Base-by-base conservation (phyloP, 371 early-diverging fungal species). In the Mortierella sp. region DNA sequence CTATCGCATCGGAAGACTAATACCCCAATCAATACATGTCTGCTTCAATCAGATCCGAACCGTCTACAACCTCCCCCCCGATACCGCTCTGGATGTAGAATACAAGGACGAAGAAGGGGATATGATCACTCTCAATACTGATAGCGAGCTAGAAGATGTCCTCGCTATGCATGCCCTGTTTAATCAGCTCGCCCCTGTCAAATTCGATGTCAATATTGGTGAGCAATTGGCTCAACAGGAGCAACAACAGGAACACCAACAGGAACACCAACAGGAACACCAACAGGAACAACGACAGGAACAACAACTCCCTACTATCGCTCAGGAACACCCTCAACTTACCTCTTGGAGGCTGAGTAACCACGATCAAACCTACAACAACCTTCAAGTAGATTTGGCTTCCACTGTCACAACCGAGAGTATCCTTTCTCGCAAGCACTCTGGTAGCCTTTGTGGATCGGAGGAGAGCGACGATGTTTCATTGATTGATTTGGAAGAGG, bases 41-140 rank as follows among this genome's bases (percentile, higher is more conserved):
- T 43, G 10, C 10, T 16, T 36, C 36, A 36, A 64, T 55, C 69
- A 79, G 79, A 74, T 79, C 62, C 79, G 79, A 59, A 40, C 67
- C 3, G 67, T 73, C 24, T 79, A 63, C 65, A 64, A 40, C 33
- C 47, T 79, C 40, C 62, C 79, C 0, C 53, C 63, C 21, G 55
- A 69, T 15, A 58, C 59, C 3, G 61, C 45, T 4, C 43, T 79
- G 19, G 70, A 70, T 67, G 70, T 79, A 11, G 74, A 74, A 19
- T 79, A 79, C 65, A 69, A 48, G 60, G 79, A 79, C 50, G 79
- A 79, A 24, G 79, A 79, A 52, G 79, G 74, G 4, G 79, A 79
- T 52, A 55, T 74, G 33, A 79, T 79, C 68, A 74, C 74, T 3
- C 70, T 79, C 53, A 79, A 73, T 52, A 79, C 79, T 3, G 74